Evolutionary conservation across 2,329 filamentous ascomycete genomes (phyloP).

Genomic region (Colletotrichum zoysiae): DNA sequence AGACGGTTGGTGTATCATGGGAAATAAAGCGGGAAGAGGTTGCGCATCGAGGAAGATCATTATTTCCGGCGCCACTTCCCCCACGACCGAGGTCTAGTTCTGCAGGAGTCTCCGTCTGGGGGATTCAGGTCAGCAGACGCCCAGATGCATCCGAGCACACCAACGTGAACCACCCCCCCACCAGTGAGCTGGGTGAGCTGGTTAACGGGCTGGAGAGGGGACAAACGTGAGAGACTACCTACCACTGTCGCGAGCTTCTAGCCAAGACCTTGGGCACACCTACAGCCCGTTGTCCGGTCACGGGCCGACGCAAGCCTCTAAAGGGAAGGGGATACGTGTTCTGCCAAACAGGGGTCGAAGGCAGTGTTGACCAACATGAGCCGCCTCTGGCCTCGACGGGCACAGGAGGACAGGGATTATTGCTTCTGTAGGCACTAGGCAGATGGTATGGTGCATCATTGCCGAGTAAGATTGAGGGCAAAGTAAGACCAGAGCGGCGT

Average conservation of each 20-base stretch:
- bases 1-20: conserved; percentile 7
- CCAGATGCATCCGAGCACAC: conserved; percentile 10
- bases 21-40: conserved; percentile 9
- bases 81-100: conserved; percentile 13
- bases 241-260: conserved; percentile 22
- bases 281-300: conserved; percentile 29
- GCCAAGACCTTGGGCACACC: conserved; percentile 33
- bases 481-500: neutral
- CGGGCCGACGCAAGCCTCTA: conserved; percentile 12
- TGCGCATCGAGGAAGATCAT: conserved; percentile 15
- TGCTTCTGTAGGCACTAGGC: neutral
- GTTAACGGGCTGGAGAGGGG: neutral
- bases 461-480: neutral
- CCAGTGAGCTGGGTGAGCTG: neutral
- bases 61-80: conserved; percentile 5
- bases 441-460: neutral
- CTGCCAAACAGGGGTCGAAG: neutral
- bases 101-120: conserved; percentile 11
- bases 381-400: conserved; percentile 7
- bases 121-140: conserved; percentile 33
- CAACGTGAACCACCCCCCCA: neutral
- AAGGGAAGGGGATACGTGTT: conserved; percentile 2
- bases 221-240: conserved; percentile 15
- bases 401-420: conserved; percentile 12
- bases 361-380: neutral